Evolutionary conservation across 139 green algal species (phyloP).

Genomic region (Penium margaritaceum): DNA sequence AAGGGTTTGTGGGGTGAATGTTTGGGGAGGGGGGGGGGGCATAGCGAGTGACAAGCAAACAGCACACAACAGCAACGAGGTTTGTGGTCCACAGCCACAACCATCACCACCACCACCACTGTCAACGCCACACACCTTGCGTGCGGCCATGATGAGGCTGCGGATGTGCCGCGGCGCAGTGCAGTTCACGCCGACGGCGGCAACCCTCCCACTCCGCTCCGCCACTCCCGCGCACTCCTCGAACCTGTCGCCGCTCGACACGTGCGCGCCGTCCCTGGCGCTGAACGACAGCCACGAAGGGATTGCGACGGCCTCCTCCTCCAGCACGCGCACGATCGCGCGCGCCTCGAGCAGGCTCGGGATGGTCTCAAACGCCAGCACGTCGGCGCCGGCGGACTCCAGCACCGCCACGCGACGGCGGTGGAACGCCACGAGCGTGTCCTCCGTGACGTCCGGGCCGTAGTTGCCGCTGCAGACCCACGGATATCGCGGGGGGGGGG

Average conservation of each 20-base stretch:
- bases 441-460: slow-evolving; percentile 23
- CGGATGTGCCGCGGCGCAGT: slow-evolving; percentile 25
- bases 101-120: too few relatives aligned
- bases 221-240: slow-evolving; percentile 8
- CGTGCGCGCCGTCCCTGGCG: slow-evolving; percentile 20
- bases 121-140: too few relatives aligned
- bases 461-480: slow-evolving; percentile 32
- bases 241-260: slow-evolving; percentile 19
- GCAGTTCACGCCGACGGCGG: slow-evolving; percentile 44
- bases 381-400: slow-evolving; percentile 18
- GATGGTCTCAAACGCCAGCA: slow-evolving; percentile 42
- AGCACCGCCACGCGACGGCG: slow-evolving; percentile 28
- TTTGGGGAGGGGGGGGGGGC: too few relatives aligned
- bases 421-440: slow-evolving; percentile 41
- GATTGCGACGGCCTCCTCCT: slow-evolving; percentile 10
- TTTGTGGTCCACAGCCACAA: too few relatives aligned
- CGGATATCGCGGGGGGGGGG: not conserved
- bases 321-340: slow-evolving; percentile 29
- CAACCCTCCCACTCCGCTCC: slow-evolving; percentile 9
- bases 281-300: slow-evolving; percentile 38
- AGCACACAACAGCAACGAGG: not conserved
- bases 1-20: too few relatives aligned
- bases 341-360: slow-evolving; percentile 26
- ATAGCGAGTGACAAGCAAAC: too few relatives aligned
- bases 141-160: not conserved